Evolutionary conservation across 495 filamentous ascomycete genomes (phyloP).

Genomic region (Penicillium paradoxum): DNA sequence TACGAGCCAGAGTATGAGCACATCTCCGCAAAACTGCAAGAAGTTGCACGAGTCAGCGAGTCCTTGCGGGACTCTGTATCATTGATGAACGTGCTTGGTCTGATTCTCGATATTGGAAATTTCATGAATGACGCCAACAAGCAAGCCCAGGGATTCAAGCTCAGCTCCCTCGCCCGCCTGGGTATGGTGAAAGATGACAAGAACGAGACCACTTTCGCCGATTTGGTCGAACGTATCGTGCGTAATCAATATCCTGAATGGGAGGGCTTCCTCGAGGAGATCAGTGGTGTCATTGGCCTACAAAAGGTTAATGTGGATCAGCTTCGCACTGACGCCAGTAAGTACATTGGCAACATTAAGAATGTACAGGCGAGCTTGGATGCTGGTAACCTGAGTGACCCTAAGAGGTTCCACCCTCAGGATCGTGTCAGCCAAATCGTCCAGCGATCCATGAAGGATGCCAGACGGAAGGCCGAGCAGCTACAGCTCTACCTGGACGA

Average conservation of each 20-base stretch:
- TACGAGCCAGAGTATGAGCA: conserved; percentile 91
- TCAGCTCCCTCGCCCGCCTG: conserved; percentile 86
- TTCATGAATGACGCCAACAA: conserved; percentile 99
- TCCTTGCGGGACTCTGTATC: conserved; percentile 83
- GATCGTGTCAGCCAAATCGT: conserved; percentile 91
- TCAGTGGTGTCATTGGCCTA: conserved; percentile 69
- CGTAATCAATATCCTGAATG: conserved; percentile 94
- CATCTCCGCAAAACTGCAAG: conserved; percentile 70
- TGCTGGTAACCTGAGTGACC: conserved; percentile 88
- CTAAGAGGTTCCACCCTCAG: conserved; percentile 96
- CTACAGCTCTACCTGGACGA: conserved; percentile 91
- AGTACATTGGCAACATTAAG: conserved; percentile 89
- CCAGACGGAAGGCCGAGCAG: conserved; percentile 91
- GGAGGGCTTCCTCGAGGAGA: conserved; percentile 84
- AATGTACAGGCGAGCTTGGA: conserved; percentile 91
- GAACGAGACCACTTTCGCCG: conserved; percentile 93
- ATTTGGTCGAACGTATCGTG: conserved; percentile 96
- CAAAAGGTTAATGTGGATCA: conserved; percentile 97
- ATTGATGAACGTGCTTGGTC: conserved; percentile 89
- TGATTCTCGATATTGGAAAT: conserved; percentile 97
- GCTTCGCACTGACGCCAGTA: conserved; percentile 80
- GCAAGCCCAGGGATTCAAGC: conserved; percentile 95
- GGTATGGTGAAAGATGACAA: conserved; percentile 99
- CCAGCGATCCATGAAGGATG: conserved; percentile 93
- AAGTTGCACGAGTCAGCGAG: conserved; percentile 82